Evolutionary conservation across 1,284 basidiomycete genomes (phyloP).

Genomic region (Mycosarcoma mackinlayi): DNA sequence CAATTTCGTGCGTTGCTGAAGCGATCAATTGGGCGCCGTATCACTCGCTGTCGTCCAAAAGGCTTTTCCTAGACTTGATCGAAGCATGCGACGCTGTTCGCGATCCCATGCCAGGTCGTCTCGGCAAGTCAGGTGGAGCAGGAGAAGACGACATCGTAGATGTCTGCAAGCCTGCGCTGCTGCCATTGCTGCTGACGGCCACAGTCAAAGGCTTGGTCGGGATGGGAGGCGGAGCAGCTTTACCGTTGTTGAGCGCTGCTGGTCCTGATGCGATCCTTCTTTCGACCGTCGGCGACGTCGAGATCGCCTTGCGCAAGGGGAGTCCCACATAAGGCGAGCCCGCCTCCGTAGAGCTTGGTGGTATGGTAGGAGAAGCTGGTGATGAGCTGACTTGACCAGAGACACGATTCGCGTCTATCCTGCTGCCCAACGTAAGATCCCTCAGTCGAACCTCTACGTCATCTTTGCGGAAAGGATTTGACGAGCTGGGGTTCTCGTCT

Average conservation of each 20-base stretch:
- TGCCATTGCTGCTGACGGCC: not conserved
- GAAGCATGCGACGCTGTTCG: conserved; percentile 43
- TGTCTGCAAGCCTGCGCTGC: not conserved
- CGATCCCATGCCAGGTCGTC: conserved; percentile 35
- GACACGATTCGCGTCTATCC: not conserved
- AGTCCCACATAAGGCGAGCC: not conserved
- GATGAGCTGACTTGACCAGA: conserved; percentile 10
- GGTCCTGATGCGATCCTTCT: conserved; percentile 33
- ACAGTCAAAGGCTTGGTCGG: conserved; percentile 32
- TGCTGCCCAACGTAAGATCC: not conserved
- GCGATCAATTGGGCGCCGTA: not conserved
- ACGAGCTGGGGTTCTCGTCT: not conserved
- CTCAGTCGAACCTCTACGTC: not conserved
- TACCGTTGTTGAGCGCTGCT: conserved; percentile 8
- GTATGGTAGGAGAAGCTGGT: conserved; percentile 22
- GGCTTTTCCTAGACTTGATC: conserved; percentile 37
- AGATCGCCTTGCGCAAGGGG: conserved; percentile 25
- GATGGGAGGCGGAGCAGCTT: conserved; percentile 36
- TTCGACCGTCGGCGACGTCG: conserved; percentile 28
- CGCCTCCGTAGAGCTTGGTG: not conserved
- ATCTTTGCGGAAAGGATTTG: conserved; percentile 21
- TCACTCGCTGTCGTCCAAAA: conserved; percentile 49
- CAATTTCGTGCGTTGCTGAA: too few species aligned
- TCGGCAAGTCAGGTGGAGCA: conserved; percentile 36
- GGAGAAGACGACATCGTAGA: conserved; percentile 4